A percentile compares a stretch with the other conserved stretches of the same genome.
Evolutionary conservation across 805 yeast species (phyloP).

Genomic region (Candida suzukii): DNA sequence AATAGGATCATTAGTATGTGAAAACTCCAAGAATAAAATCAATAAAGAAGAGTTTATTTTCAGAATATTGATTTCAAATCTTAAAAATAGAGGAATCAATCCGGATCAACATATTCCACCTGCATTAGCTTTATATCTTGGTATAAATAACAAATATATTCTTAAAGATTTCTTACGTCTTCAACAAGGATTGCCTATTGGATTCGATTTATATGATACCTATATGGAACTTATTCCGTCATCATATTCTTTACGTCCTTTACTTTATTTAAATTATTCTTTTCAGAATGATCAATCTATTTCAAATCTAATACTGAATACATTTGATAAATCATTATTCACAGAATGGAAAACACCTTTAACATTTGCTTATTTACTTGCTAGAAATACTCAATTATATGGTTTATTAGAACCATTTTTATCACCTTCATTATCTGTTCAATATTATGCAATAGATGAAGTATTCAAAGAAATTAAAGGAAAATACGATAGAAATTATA

Average conservation of each 20-base stretch:
- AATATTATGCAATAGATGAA: slow-evolving; percentile 41
- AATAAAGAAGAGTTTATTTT: slow-evolving; percentile 27
- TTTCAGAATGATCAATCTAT: background rate
- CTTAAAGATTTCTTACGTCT: slow-evolving; percentile 36
- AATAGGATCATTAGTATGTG: slow-evolving; percentile 29
- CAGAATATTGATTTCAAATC: slow-evolving; percentile 37
- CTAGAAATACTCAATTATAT: slow-evolving; percentile 44
- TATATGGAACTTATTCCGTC: slow-evolving; percentile 5
- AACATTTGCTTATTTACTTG: slow-evolving; percentile 50
- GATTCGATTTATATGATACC: slow-evolving; percentile 33
- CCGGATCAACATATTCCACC: slow-evolving; percentile 42
- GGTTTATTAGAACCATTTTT: slow-evolving; percentile 27
- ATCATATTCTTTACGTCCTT: background rate
- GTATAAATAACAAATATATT: slow-evolving; percentile 30
- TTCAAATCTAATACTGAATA: no score
- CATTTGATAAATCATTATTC: slow-evolving; percentile 23
- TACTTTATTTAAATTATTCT: no score
- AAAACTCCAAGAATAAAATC: background rate
- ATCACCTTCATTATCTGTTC: slow-evolving; percentile 34
- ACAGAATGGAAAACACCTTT: slow-evolving; percentile 45
- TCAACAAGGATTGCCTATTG: slow-evolving; percentile 37
- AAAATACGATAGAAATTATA: slow-evolving; percentile 28
- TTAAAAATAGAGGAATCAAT: slow-evolving; percentile 38
- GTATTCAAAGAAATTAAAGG: slow-evolving; percentile 36
- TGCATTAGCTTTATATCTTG: slow-evolving; percentile 29